A percentile compares a stretch with the other conserved stretches of the same genome.
phyloP scores from a whole-genome alignment of 192 early-diverging fungal species.

The Podochytrium sp. region DNA sequence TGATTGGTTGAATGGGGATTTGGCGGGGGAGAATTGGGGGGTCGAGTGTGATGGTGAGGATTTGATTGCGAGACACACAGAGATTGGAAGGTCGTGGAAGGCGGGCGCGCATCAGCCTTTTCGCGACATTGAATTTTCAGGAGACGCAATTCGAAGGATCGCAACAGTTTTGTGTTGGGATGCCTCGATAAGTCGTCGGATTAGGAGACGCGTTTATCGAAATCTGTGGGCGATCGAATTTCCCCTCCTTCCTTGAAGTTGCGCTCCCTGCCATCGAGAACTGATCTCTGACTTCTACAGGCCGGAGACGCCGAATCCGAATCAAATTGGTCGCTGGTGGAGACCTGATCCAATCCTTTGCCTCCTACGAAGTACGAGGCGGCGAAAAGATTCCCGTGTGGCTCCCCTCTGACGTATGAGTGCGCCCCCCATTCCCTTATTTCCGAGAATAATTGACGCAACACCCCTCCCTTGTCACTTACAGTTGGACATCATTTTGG shows the following conservation, averaged over 20 bases:
- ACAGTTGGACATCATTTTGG: constrained; percentile 88
- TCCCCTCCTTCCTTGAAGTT: neutral
- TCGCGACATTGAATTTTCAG: too few species aligned
- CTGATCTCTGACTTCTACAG: constrained; percentile 36
- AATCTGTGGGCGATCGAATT: neutral
- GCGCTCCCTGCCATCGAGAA: neutral
- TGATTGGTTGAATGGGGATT: constrained; percentile 75
- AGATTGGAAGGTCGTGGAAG: constrained; percentile 19
- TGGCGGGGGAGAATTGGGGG: constrained; percentile 56
- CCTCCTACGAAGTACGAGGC: constrained; percentile 35
- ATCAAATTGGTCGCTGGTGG: constrained; percentile 95
- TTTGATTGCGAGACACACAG: too few species aligned
- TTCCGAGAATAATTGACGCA: neutral
- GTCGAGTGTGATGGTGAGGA: constrained; percentile 35
- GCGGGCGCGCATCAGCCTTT: too few species aligned
- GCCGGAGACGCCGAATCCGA: constrained; percentile 63
- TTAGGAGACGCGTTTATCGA: too few species aligned
- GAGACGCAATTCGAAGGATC: too few species aligned
- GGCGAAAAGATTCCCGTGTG: constrained; percentile 36
- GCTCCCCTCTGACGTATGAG: constrained; percentile 71
- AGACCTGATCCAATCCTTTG: constrained; percentile 96
- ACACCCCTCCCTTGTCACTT: neutral
- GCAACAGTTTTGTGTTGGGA: too few species aligned
- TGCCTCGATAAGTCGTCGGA: too few species aligned
- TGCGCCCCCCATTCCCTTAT: neutral